Percentiles rank a stretch among this genome's conserved stretches.
phyloP scores from a whole-genome alignment of 2,329 filamentous ascomycete genomes.

The Tolypocladium guangdongense region DNA sequence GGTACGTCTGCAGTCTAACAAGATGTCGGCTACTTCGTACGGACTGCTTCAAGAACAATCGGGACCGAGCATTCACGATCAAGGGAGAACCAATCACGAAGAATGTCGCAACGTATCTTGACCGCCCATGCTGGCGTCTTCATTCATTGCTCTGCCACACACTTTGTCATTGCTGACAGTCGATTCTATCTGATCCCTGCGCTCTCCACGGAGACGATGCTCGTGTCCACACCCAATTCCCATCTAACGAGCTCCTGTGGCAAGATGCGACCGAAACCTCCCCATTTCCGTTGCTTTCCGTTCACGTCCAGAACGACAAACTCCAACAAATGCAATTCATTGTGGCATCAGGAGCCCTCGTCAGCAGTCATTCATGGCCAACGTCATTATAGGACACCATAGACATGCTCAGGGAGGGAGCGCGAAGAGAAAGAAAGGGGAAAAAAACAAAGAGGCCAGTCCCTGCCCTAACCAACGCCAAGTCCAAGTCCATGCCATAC shows the following conservation, averaged over 20 bases:
- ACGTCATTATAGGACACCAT: neutral
- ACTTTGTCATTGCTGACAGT: conserved; percentile 11
- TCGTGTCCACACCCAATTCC: neutral
- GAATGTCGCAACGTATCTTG: neutral
- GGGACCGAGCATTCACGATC: neutral
- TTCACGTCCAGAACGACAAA: neutral
- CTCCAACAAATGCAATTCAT: neutral
- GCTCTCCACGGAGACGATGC: neutral
- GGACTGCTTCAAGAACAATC: neutral
- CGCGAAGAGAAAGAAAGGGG: neutral
- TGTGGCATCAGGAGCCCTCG: neutral
- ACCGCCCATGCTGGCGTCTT: neutral
- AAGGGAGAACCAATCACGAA: neutral
- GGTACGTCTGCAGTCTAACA: too few species aligned
- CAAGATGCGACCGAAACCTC: neutral
- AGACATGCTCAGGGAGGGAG: neutral
- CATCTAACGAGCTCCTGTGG: neutral
- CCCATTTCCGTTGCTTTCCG: neutral
- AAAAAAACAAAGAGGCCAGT: neutral
- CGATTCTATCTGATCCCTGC: conserved; percentile 10
- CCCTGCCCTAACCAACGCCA: conserved; percentile 17
- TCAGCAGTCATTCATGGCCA: neutral
- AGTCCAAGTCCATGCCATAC: conserved; percentile 18
- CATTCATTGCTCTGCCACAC: neutral
- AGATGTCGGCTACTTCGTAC: neutral